Base-by-base conservation (phyloP, 345 rosid genomes). In the Brassica cretica region DNA sequence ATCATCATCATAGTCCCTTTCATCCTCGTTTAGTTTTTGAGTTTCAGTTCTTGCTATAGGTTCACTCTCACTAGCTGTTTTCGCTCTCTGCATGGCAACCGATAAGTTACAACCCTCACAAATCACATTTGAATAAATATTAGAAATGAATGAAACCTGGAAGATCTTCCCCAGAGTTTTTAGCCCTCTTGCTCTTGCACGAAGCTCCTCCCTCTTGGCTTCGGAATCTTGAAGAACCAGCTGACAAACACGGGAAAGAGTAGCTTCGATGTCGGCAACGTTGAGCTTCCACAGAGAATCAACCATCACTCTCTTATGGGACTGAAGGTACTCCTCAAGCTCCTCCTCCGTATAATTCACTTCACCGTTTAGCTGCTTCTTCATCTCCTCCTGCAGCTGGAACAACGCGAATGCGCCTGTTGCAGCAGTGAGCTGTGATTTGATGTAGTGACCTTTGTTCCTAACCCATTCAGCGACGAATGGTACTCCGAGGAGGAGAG, bases 241-340 rank as follows among this genome's bases (percentile, higher is more conserved):
- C 81, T 90, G 99, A 85, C 98, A 95, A 86, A 95, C 98, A 66
- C 87, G 93, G 77, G 87, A 91, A 78, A 95, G 99, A 49, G 98
- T 95, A 63, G 89, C 92, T 85, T 95, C 99, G 8, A 95, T 93
- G 78, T 95, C 99, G 35, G 99, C 97, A 56, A 95, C 98, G 10
- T 95, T 95, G 78, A 95, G 98, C 84, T 95, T 95, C 99, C 99
- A 95, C 65, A 93, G 82, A 12, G 98, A 95, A 87, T 93, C 98
- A 74, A 84, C 87, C 99, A 93, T 90, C 86, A 91, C 80, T 78
- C 94, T 88, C 79, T 95, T 95, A 84, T 93, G 91, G 66, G 98
- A 80, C 71, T 87, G 88, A 86, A 93, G 83, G 66, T 93, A 95
- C 68, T 82, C 89, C 87, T 93, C 98, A 83, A 95, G 97, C 85